Evolutionary conservation across 192 early-diverging fungal genomes (phyloP), one percentile per base, ranked within the genome.

Genomic region (Coemansia sp.): DNA sequence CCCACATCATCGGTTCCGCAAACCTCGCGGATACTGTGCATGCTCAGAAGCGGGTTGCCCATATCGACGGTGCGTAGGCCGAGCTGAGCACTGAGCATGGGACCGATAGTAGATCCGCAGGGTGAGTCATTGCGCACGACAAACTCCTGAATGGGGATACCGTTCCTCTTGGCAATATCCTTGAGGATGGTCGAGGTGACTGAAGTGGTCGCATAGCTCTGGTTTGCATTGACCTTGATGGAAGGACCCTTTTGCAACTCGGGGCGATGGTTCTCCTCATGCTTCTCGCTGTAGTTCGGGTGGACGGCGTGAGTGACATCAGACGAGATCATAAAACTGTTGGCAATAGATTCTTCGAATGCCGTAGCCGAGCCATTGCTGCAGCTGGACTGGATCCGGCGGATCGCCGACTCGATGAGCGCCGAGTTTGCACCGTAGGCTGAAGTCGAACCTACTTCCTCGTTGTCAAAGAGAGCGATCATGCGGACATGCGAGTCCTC

Each of bases 171-270:
- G 66, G 93, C 96, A 57, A 93, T 86, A 66, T 95, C 90, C 51
- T 90, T 90, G 66, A 95, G 84, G 31, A 94, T 85, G 5, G 91
- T 72, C 29, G 88, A 88, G 8, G 92, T 92, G 18, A 87, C 90
- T 18, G 92, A 86, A 5, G 92, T 94, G 61, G 91, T 92, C 8
- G 91, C 91, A 64, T 94, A 94, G 41, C 91, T 88, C 86, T 98
- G 96, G 86, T 98, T 99, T 54, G 97, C 95, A 70, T 99, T 99
- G 52, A 92, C 75, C 89, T 99, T 99, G 78, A 99, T 94, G 22
- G 97, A 96, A 46, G 95, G 90, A 18, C 98, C 98, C 73, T 93
- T 90, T 80, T 98, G 92, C 89, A 98, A 93, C 54, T 86, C 74
- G 4, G 97, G 97, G 10, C 92, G 89, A 79, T 99, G 97, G 74